Base-by-base conservation (phyloP, 192 early-diverging fungal genomes). In the Backusella luteola region DNA sequence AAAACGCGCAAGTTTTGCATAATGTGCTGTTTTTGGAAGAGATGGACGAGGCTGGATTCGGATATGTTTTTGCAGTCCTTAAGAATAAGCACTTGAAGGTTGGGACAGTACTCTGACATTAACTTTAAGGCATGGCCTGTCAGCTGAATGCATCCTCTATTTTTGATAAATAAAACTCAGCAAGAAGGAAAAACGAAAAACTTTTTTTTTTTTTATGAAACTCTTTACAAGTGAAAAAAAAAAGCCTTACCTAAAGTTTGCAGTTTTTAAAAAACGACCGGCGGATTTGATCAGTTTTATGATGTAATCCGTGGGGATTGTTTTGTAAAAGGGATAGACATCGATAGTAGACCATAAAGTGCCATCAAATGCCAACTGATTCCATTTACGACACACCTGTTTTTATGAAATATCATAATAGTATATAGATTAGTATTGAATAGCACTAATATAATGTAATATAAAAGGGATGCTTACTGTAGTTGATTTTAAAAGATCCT, bases 111-210 rank as follows among this genome's bases (percentile, higher is more conserved):
- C 6, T 78, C 68, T 12, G 82, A 63, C 53, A 85, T 59, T 70
- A 66, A 59, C 14, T 77, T 73, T 34, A 85, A 39, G 11, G 44
- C 49, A 17, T 79, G 66, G 11, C 73, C 71, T 34, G 77, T 81
- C 59, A 85, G 73, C 59, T 85, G 84, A 42, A 81, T 73, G 52
- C 84, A 85, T 19, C 84, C 84, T 77, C 84, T 85, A 66, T 56
- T 29, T 23, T 70, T 76, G 21, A 26, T 76, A 21, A n/a, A 67
- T 17, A 73, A 32, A 42, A 73, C n/a, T 41, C 38, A 66, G 73
- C 7, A 49, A 4, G 26, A 5, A 49, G 46, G 17, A 6, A 49
- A 49, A 49, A 17, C 14, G 15, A 59, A 26, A 34, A 71, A 69
- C 19, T 39, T 32, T 17, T 44, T 44, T 39, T 39, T 44, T 5